These are phyloP conservation scores for Alternaria longipes DNA, from an alignment of 2,329 filamentous ascomycete genomes.

Conservation along the genomic window DNA sequence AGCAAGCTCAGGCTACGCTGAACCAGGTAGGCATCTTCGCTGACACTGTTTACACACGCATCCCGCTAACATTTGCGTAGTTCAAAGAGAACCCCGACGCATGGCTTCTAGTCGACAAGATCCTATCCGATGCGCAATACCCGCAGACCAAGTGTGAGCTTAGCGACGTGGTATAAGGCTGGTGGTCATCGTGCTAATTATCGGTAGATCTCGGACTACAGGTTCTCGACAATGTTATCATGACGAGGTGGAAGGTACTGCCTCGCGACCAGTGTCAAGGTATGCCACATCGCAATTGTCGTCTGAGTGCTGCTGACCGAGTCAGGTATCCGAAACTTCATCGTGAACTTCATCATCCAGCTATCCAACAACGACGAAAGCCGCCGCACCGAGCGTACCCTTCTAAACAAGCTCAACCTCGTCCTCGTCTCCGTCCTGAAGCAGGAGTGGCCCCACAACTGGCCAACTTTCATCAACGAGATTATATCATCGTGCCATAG, in stretches of 20 bases:
- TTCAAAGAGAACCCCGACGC: constrained; percentile 99
- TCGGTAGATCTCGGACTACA: constrained; percentile 85
- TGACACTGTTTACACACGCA: constrained; percentile 12
- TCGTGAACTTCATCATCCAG: constrained; percentile 98
- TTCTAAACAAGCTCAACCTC: constrained; percentile 97
- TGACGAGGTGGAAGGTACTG: constrained; percentile 98
- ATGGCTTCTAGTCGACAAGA: constrained; percentile 97
- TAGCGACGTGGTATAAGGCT: constrained; percentile 22
- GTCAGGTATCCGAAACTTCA: constrained; percentile 95
- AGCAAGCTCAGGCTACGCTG: constrained; percentile 89
- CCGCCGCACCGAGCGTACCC: constrained; percentile 81
- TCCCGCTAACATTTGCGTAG: constrained; percentile 58
- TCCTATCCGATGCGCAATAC: constrained; percentile 90
- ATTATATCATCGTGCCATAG: constrained; percentile 97
- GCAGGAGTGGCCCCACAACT: constrained; percentile 99
- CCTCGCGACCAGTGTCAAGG: constrained; percentile 96
- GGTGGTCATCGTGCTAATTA: constrained; percentile 44
- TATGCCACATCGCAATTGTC: constrained; percentile 51
- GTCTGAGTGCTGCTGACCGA: constrained; percentile 14
- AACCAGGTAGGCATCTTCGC: constrained; percentile 75
- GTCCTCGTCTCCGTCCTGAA: constrained; percentile 97
- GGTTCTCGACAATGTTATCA: constrained; percentile 97
- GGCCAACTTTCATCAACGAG: constrained; percentile 99
- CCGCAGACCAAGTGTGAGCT: constrained; percentile 92
- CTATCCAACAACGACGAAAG: constrained; percentile 90